Base-by-base conservation (phyloP, 1,284 basidiomycete species). In the Coniophora puteana region DNA sequence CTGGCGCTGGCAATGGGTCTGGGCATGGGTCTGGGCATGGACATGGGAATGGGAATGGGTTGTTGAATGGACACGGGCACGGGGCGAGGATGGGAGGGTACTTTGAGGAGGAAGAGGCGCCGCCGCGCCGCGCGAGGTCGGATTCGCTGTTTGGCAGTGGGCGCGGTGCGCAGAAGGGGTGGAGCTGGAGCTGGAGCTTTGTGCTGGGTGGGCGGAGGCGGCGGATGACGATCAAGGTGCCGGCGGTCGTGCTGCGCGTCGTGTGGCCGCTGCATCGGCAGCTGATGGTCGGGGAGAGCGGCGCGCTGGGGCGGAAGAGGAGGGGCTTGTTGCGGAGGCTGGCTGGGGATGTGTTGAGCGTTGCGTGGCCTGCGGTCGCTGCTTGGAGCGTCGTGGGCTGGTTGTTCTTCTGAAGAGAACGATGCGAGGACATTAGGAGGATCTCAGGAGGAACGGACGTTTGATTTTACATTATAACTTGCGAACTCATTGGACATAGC, bases 191-290 rank as follows among this genome's bases (percentile, higher is more conserved):
- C 25, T 68, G 65, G 62, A 59, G 65, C 8, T 74, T 76, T 47
- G 60, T 63, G 13, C 62, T 74, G 38, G 45, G 55, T 25, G 71
- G 71, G 1, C 59, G 71, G 26, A 55, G 67, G 20, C 62, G 70
- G 36, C 61, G 68, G 21, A 52, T 76, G 45, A 61, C 61, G 22
- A 16, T 74, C 3, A 54, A 56, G 11, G 28, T 62, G 20, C 71
- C 73, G 1, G 28, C 45, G n/a, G 7, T 21, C 6, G n/a, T 39
- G 45, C 13, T 58, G 57, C 58, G 40, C 5, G 16, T 25, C 30
- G 3, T 46, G 41, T 44, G 8, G 37, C 10, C 30, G 31, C 10
- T 38, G 35, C 40, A 12, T 55, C n/a, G 13, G 23, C 30, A 24
- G 29, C 27, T 4, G 30, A 30, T 8, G 26, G 23, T 30, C 31